These are phyloP conservation scores for Pseudogymnoascus sp. DNA, from an alignment of 2,329 filamentous ascomycete species.

Conservation along the genomic window DNA sequence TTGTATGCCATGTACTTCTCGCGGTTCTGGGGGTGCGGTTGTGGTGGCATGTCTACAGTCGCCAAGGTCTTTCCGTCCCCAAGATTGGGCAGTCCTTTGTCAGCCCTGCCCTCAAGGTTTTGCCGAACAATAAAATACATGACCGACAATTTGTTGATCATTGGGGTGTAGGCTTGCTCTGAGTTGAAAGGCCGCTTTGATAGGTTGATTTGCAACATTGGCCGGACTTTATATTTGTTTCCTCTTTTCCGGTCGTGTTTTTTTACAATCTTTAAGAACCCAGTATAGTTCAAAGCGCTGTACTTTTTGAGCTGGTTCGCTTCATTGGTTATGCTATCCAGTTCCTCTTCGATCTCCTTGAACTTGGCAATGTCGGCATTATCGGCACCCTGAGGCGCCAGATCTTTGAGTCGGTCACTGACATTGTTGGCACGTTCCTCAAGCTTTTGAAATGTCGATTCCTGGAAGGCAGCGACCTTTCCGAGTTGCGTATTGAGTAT, in stretches of 20 bases:
- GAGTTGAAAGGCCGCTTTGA: constrained; percentile 90
- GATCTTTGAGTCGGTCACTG: constrained; percentile 67
- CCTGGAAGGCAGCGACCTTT: constrained; percentile 87
- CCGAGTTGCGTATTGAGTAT: constrained; percentile 90
- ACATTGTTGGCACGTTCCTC: constrained; percentile 45
- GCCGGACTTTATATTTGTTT: constrained; percentile 75
- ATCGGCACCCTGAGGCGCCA: constrained; percentile 50
- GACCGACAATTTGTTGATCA: constrained; percentile 83
- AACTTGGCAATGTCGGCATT: constrained; percentile 46
- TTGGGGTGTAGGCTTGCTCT: constrained; percentile 76
- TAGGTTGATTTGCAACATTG: constrained; percentile 83
- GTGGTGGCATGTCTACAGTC: constrained; percentile 25
- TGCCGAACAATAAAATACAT: constrained; percentile 95
- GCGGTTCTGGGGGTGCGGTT: constrained; percentile 50
- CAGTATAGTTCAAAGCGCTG: constrained; percentile 93
- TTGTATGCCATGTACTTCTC: constrained; percentile 81
- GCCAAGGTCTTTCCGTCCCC: constrained; percentile 22
- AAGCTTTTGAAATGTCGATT: constrained; percentile 57
- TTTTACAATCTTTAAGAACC: constrained; percentile 96
- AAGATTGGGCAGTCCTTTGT: constrained; percentile 30
- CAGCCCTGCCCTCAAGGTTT: constrained; percentile 54
- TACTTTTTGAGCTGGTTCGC: constrained; percentile 91
- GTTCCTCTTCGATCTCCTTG: constrained; percentile 65
- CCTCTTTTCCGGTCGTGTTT: constrained; percentile 96
- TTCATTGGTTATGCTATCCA: constrained; percentile 83